Percentiles rank a stretch among this genome's conserved stretches.
Conservation (phyloP, 202 grass and related monocot species). For the Digitaria exilis region DNA sequence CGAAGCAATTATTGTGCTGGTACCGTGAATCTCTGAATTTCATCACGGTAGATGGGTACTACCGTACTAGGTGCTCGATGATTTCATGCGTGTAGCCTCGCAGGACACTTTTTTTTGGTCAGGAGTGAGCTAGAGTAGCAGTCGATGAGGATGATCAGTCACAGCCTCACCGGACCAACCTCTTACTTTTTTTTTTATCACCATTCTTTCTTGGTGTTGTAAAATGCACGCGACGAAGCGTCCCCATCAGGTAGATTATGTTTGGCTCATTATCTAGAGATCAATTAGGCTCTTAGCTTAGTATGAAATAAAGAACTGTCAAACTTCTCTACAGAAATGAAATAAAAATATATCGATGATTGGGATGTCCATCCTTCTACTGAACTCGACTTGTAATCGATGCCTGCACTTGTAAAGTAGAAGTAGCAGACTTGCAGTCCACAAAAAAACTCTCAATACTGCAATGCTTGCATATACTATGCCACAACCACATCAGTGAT, state of each 20-base stretch:
- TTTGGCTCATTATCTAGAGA: background rate
- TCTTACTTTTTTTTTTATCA: too few species aligned
- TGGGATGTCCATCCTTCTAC: background rate
- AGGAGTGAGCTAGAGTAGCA: background rate
- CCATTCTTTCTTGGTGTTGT: background rate
- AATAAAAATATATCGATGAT: background rate
- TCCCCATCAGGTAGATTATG: slow-evolving; percentile 15
- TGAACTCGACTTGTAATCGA: background rate
- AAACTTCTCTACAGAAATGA: background rate
- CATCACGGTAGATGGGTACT: background rate
- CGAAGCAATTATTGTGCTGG: background rate
- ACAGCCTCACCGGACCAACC: too few species aligned
- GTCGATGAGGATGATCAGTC: background rate
- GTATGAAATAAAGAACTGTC: background rate
- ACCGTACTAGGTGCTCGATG: background rate
- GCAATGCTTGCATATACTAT: background rate
- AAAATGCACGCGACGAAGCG: background rate
- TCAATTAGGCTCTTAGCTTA: background rate
- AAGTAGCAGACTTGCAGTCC: too few species aligned
- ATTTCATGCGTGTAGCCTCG: background rate
- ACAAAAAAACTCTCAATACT: background rate
- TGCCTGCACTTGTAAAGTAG: background rate
- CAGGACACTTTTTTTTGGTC: background rate
- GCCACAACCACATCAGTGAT: background rate
- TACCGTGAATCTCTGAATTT: background rate